A percentile compares a stretch with the other conserved stretches of the same genome.
Conservation (phyloP, 805 yeast species). For the Pichia thaimueangensis region DNA sequence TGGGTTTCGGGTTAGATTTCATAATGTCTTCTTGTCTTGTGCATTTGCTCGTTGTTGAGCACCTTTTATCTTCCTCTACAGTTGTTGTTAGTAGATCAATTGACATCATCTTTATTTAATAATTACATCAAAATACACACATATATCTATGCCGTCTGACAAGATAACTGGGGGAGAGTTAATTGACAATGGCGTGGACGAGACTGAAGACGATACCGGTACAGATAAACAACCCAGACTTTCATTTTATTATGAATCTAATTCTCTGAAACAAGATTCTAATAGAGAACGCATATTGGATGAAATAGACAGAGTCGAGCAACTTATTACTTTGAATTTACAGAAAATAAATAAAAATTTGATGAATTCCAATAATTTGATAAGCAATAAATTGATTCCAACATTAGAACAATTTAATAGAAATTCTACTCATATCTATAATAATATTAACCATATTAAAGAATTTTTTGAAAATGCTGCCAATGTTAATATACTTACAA, state of each 20-base stretch:
- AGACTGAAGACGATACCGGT: conserved; percentile 12
- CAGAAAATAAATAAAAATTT: conserved; percentile 77
- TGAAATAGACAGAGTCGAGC: conserved; percentile 65
- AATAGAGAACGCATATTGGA: conserved; percentile 17
- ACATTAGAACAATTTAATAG: conserved; percentile 52
- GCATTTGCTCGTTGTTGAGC: no score
- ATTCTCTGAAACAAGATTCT: conserved; percentile 10
- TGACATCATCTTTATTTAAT: no score
- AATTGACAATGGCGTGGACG: no score
- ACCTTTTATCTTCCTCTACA: no score
- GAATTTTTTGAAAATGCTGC: conserved; percentile 56
- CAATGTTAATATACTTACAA: conserved; percentile 25
- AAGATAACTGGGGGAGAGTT: no score
- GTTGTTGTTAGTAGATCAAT: no score
- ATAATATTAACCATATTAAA: conserved; percentile 68
- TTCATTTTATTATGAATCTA: conserved; percentile 28
- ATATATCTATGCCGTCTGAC: no score
- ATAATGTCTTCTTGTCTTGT: no score
- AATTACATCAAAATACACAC: no score
- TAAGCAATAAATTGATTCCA: conserved; percentile 65
- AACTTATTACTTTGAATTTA: conserved; percentile 66
- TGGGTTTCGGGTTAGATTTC: no score
- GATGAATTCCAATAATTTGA: conserved; percentile 57
- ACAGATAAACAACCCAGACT: conserved; percentile 21
- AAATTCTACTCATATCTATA: conserved; percentile 56